phyloP scores from a whole-genome alignment of 2,329 filamentous ascomycete genomes.

The Alternaria alternata region DNA sequence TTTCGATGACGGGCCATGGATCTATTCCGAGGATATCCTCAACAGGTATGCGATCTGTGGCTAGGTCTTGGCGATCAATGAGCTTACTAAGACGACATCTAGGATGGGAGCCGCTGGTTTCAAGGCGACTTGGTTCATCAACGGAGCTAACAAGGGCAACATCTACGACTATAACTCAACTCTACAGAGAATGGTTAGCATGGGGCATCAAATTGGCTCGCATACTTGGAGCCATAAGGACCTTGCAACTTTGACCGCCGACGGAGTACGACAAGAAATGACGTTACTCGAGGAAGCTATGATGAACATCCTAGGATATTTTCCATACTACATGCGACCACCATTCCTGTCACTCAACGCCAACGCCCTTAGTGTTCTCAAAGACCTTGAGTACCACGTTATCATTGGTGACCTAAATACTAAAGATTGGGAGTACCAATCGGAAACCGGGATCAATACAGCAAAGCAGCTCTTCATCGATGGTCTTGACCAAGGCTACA shows the following conservation, averaged over 20 bases:
- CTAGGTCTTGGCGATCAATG: too few relatives aligned
- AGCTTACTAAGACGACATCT: neutral
- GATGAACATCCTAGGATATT: slow-evolving; percentile 58
- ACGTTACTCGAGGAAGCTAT: slow-evolving; percentile 60
- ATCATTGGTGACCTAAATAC: slow-evolving; percentile 66
- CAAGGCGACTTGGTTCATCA: slow-evolving; percentile 12
- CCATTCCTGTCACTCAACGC: slow-evolving; percentile 48
- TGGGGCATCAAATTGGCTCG: slow-evolving; percentile 9
- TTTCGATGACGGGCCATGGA: slow-evolving; percentile 10
- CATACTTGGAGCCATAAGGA: slow-evolving; percentile 55
- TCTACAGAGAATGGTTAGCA: neutral
- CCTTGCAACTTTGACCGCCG: slow-evolving; percentile 49
- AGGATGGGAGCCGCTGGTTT: slow-evolving; percentile 4
- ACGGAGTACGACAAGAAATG: slow-evolving; percentile 54
- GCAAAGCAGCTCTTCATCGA: slow-evolving; percentile 58
- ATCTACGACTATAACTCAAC: slow-evolving; percentile 10
- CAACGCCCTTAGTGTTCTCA: slow-evolving; percentile 43
- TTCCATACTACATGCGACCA: slow-evolving; percentile 60
- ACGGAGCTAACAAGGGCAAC: slow-evolving; percentile 1
- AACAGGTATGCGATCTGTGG: neutral
- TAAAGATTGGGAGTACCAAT: slow-evolving; percentile 63
- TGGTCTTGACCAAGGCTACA: slow-evolving; percentile 10
- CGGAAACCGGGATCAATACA: slow-evolving; percentile 55
- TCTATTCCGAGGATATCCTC: slow-evolving; percentile 3
- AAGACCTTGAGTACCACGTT: slow-evolving; percentile 61